phyloP scores from a whole-genome alignment of 2,329 filamentous ascomycete genomes.

The Fusarium acutatum region DNA sequence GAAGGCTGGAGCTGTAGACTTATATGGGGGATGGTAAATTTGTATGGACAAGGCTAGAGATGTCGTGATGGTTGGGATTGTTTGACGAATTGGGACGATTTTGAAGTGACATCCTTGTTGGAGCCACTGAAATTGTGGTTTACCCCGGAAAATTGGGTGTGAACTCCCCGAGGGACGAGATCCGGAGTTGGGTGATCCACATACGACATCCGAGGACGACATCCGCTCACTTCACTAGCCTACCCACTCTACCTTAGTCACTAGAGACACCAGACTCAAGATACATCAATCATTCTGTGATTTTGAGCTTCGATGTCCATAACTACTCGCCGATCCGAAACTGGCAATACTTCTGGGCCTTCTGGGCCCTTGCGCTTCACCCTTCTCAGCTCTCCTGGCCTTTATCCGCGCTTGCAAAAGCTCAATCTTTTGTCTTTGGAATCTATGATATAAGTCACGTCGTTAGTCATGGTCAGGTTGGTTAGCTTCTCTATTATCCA shows the following conservation, averaged over 20 bases:
- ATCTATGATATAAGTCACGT: rapidly evolving
- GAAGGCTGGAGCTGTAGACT: background rate
- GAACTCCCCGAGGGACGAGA: background rate
- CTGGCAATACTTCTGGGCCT: background rate
- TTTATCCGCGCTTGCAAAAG: rapidly evolving
- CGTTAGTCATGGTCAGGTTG: no score
- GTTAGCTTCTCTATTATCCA: no score
- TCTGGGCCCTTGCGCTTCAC: no score
- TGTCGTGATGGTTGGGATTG: slow-evolving; percentile 32
- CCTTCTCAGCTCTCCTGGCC: no score
- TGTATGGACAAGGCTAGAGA: slow-evolving; percentile 1
- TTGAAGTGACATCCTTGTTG: background rate
- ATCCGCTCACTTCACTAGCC: no score
- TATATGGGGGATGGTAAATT: background rate
- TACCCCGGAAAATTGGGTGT: background rate
- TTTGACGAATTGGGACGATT: slow-evolving; percentile 12
- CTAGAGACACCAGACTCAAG: no score
- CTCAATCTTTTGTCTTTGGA: rapidly evolving
- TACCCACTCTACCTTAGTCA: no score
- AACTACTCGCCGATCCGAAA: background rate
- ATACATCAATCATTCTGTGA: no score
- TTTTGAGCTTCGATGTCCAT: no score
- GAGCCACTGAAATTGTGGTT: no score
- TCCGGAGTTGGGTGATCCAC: background rate
- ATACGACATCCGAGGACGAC: slow-evolving; percentile 4